phyloP scores from a whole-genome alignment of 768 basidiomycete species.

The Hericium coralloides region DNA sequence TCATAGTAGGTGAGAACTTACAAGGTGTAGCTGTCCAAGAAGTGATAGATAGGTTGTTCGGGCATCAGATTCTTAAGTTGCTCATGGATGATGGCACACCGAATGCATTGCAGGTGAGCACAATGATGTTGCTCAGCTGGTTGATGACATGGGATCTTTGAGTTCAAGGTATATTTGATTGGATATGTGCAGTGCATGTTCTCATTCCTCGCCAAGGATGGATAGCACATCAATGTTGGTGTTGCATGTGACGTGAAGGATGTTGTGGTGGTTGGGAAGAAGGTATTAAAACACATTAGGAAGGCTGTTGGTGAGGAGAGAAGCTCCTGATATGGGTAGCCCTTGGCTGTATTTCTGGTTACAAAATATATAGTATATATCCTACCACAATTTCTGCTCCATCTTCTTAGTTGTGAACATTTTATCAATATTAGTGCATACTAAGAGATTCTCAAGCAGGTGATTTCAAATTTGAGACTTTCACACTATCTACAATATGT shows the following conservation, averaged over 20 bases:
- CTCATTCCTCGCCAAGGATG: too few relatives aligned
- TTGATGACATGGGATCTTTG: slow-evolving; percentile 88
- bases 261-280: slow-evolving; percentile 10
- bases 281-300: slow-evolving; percentile 9
- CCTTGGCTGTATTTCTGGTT: too few relatives aligned
- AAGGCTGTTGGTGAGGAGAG: not conserved
- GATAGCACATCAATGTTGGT: slow-evolving; percentile 12
- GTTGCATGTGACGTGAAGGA: slow-evolving; percentile 13
- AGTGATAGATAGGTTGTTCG: slow-evolving; percentile 95
- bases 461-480: too few relatives aligned
- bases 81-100: slow-evolving; percentile 96
- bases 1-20: slow-evolving; percentile 27
- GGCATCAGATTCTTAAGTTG: slow-evolving; percentile 83
- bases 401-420: too few relatives aligned
- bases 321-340: too few relatives aligned
- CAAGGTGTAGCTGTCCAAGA: slow-evolving; percentile 95
- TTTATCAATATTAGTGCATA: too few relatives aligned
- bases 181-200: slow-evolving; percentile 99
- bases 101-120: slow-evolving; percentile 97
- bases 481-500: too few relatives aligned
- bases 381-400: too few relatives aligned
- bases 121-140: slow-evolving; percentile 90
- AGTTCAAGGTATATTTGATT: slow-evolving; percentile 94
- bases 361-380: too few relatives aligned
- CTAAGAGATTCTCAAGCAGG: too few relatives aligned